phyloP scores from a whole-genome alignment of 106 monocot genomes.

The Posidonia australis region DNA sequence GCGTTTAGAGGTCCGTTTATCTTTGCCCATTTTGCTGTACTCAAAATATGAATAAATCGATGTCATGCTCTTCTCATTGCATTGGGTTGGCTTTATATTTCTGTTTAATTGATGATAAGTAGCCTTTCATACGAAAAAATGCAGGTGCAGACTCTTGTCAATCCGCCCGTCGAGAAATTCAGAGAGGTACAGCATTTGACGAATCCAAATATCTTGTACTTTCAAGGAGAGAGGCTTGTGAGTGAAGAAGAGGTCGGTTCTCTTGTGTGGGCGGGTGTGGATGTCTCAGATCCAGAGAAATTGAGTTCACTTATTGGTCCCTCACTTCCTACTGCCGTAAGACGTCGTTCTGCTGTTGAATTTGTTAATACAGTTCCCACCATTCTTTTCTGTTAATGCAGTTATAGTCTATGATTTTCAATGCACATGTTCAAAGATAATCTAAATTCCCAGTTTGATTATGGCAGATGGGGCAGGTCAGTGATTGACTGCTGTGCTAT shows the following conservation, averaged over 20 bases:
- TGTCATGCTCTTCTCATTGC: too few species aligned
- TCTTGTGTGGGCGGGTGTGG: constrained; percentile 47
- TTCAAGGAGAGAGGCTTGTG: constrained; percentile 68
- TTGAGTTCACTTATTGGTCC: constrained; percentile 55
- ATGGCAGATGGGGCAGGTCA: too few species aligned
- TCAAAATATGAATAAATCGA: too few species aligned
- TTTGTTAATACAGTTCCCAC: neutral
- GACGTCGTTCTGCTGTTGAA: neutral
- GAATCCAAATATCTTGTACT: constrained; percentile 58
- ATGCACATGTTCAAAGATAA: too few species aligned
- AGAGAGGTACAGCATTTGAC: constrained; percentile 34
- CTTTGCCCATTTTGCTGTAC: neutral
- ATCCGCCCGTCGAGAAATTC: constrained; percentile 70
- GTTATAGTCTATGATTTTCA: too few species aligned
- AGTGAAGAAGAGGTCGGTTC: constrained; percentile 65
- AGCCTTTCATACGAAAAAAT: constrained; percentile 7
- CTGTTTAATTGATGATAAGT: neutral
- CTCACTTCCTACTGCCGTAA: constrained; percentile 72
- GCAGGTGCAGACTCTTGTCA: constrained; percentile 78
- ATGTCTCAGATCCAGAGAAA: constrained; percentile 48
- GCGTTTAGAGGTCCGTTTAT: constrained; percentile 54
- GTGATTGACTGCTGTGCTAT: too few species aligned
- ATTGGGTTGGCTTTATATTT: neutral
- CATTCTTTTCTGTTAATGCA: too few species aligned
- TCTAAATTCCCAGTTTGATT: too few species aligned